Evolutionary conservation across 495 filamentous ascomycete genomes (phyloP).

Genomic region (Tuber umbilicatum): DNA sequence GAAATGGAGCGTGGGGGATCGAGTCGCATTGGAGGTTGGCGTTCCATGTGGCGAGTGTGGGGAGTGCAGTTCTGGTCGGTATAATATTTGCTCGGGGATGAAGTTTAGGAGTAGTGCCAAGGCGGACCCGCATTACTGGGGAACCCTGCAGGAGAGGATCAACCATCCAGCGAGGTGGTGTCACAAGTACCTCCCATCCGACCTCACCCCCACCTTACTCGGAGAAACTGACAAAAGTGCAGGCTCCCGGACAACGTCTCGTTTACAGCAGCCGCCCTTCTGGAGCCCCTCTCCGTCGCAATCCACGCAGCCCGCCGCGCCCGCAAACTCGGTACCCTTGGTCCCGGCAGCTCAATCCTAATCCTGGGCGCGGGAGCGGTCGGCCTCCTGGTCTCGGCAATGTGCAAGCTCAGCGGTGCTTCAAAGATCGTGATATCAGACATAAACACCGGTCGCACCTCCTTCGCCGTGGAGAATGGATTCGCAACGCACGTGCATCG

Average conservation of each 20-base stretch:
- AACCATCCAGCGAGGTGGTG: slow-evolving; percentile 80
- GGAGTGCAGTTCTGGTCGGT: slow-evolving; percentile 63
- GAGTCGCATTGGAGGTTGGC: slow-evolving; percentile 83
- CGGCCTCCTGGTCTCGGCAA: slow-evolving; percentile 68
- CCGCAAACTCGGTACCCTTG: slow-evolving; percentile 39
- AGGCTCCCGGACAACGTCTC: slow-evolving; percentile 66
- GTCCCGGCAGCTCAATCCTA: slow-evolving; percentile 57
- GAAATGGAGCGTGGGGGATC: slow-evolving; percentile 55
- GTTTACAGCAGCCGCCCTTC: slow-evolving; percentile 67
- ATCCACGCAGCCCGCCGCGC: slow-evolving; percentile 71
- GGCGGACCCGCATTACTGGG: slow-evolving; percentile 74
- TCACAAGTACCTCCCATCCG: slow-evolving; percentile 50
- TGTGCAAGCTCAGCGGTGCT: slow-evolving; percentile 61
- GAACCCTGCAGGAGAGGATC: slow-evolving; percentile 81
- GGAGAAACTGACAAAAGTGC: slow-evolving; percentile 36
- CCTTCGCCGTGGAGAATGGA: slow-evolving; percentile 63
- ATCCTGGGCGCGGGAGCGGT: slow-evolving; percentile 84
- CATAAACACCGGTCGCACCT: slow-evolving; percentile 68
- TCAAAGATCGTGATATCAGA: slow-evolving; percentile 69
- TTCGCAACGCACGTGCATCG: slow-evolving; percentile 58
- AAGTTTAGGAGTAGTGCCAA: slow-evolving; percentile 79
- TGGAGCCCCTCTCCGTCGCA: slow-evolving; percentile 80
- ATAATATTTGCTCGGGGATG: slow-evolving; percentile 83
- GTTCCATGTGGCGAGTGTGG: slow-evolving; percentile 70
- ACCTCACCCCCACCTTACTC: slow-evolving; percentile 14